Evolutionary conservation across 192 early-diverging fungal genomes (phyloP).

Genomic region (Coemansia biformis): DNA sequence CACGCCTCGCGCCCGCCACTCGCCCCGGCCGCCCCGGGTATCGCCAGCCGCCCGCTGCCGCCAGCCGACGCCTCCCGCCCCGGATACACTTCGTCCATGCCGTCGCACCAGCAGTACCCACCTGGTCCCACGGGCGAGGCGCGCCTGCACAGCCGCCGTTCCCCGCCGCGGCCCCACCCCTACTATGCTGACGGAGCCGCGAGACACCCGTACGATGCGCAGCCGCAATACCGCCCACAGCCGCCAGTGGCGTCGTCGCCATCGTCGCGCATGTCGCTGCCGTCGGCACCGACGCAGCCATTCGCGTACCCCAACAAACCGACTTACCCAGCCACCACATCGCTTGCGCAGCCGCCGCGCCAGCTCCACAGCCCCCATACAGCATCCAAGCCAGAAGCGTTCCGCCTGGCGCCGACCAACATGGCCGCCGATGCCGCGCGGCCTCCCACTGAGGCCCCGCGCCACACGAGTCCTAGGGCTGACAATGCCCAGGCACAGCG

Average conservation of each 20-base stretch:
- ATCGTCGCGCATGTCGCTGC: too few relatives aligned
- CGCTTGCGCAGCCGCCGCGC: neutral
- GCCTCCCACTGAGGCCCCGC: neutral
- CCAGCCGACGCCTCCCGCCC: too few relatives aligned
- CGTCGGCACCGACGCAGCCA: too few relatives aligned
- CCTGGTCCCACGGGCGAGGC: too few relatives aligned
- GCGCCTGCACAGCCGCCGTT: neutral
- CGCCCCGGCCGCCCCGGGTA: too few relatives aligned
- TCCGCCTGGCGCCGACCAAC: too few relatives aligned
- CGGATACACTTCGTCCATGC: neutral
- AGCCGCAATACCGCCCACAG: neutral
- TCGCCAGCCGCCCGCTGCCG: too few relatives aligned
- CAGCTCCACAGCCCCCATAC: too few relatives aligned
- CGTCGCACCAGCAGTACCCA: conserved; percentile 1
- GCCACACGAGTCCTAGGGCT: too few relatives aligned
- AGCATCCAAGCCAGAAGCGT: too few relatives aligned
- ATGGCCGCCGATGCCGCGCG: neutral
- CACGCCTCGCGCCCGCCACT: neutral
- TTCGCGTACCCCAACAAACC: neutral
- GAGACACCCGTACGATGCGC: neutral
- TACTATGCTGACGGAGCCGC: conserved; percentile 1
- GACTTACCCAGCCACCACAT: neutral
- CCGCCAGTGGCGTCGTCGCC: too few relatives aligned
- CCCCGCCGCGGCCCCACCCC: neutral
- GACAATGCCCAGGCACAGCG: too few relatives aligned